Evolutionary conservation across 139 green algal species (phyloP), one percentile per base, ranked within the genome.

Genomic region (Mychonastes homosphaera): DNA sequence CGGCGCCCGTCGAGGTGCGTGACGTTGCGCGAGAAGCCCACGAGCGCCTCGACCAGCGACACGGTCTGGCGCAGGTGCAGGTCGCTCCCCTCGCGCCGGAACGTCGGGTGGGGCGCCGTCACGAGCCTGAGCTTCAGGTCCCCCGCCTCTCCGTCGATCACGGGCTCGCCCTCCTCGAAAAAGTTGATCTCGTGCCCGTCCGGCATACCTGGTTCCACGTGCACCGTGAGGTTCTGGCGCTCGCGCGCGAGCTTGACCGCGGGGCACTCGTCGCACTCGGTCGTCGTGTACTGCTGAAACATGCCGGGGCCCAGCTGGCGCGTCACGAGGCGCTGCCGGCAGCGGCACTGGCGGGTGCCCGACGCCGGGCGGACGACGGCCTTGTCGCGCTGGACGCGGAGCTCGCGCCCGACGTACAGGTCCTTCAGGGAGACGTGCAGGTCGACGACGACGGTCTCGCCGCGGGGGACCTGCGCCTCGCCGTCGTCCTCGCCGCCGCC

Each of bases 271-370:
- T 97, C 87, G 52, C 93, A 99, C 55, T 74, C 74, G 63, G 82
- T 75, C 67, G 92, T 73, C 21, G 76, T 78, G 72, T 84, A 98
- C 73, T 99, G 93, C 82, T 98, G 92, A 75, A 87, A 98, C 93
- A 99, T 98, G 62, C 93, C 93, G 0, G 89, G 88, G 0, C 90
- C 93, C 4, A 98, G 70, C 74, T 98, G 91, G 55, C 84, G 73
- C 10, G 92, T 99, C 8, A 92, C 79, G 36, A 98, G 73, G 63
- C 92, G 88, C 38, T 90, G 78, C 62, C 82, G 81, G 85, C 93
- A 99, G 73, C 96, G 97, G 82, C 93, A 99, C 63, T 94, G 77
- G 41, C 92, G 79, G 34, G 75, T 98, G 41, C 92, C 92, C 12
- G 80, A 63, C 10, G 85, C 90, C 0, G 83, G 76, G 52, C 83